phyloP scores from a whole-genome alignment of 2,329 filamentous ascomycete genomes.

The Fusarium sp. region DNA sequence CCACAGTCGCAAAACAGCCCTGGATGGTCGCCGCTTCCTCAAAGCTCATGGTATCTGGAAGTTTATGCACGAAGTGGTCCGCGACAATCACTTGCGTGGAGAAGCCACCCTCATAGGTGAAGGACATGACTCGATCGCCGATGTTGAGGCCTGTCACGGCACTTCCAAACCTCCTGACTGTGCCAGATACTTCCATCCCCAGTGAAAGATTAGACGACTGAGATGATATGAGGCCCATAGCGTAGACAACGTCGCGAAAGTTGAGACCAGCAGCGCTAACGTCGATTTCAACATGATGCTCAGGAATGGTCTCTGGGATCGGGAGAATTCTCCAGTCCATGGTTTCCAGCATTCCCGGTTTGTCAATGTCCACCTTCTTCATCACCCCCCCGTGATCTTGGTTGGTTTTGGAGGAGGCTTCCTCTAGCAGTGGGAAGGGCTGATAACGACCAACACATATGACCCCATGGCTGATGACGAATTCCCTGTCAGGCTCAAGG shows the following conservation, averaged over 20 bases:
- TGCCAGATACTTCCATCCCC: conserved; percentile 1
- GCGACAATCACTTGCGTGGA: conserved; percentile 8
- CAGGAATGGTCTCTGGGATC: neutral
- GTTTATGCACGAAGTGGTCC: conserved; percentile 34
- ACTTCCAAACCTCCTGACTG: conserved; percentile 1
- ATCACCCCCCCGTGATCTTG: neutral
- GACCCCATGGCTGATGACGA: neutral
- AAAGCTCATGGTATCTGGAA: conserved; percentile 52
- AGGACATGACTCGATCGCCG: conserved; percentile 41
- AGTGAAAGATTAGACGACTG: neutral
- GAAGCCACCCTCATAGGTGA: conserved; percentile 8
- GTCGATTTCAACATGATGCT: neutral
- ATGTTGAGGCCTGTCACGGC: conserved; percentile 5
- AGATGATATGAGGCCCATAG: conserved; percentile 14
- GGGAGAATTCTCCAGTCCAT: neutral
- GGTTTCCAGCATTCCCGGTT: conserved; percentile 4
- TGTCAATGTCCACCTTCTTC: conserved; percentile 1
- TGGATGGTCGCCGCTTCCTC: conserved; percentile 50
- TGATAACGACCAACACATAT: conserved; percentile 13
- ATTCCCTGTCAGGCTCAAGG: conserved; percentile 18
- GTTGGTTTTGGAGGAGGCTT: neutral
- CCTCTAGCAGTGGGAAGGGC: neutral
- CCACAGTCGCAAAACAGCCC: conserved; percentile 48
- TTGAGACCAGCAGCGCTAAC: conserved; percentile 13
- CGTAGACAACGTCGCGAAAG: conserved; percentile 14